These are phyloP conservation scores for Crithidia fasciculata DNA, from an alignment of 208 protist genomes.

Conservation along the genomic window DNA sequence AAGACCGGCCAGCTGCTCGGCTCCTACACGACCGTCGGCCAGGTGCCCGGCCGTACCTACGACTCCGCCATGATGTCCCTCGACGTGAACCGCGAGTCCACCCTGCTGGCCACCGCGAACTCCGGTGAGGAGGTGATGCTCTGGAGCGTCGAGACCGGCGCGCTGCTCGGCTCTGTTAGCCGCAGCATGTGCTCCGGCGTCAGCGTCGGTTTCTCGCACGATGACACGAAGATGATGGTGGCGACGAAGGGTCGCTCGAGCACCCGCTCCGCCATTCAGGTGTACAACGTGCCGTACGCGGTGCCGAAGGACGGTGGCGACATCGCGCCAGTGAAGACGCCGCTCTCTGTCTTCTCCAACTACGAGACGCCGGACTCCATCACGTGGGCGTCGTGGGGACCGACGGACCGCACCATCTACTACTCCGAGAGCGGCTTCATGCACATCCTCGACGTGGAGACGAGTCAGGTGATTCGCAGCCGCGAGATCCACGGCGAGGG, in stretches of 20 bases:
- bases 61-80: conserved; percentile 92
- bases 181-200: conserved; percentile 71
- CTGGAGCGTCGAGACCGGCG: conserved; percentile 94
- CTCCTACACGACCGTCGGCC: conserved; percentile 93
- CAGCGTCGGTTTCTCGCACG: conserved; percentile 87
- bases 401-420: conserved; percentile 96
- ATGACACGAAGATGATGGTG: conserved; percentile 91
- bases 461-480: conserved; percentile 75
- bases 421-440: conserved; percentile 94
- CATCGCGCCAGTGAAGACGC: conserved; percentile 63
- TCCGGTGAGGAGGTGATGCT: conserved; percentile 79
- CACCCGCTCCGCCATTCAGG: conserved; percentile 80
- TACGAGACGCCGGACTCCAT: conserved; percentile 74
- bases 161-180: conserved; percentile 74
- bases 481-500: conserved; percentile 66
- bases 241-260: conserved; percentile 90
- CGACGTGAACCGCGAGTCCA: conserved; percentile 93
- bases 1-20: conserved; percentile 95
- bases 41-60: conserved; percentile 44
- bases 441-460: conserved; percentile 93
- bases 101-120: conserved; percentile 82
- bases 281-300: conserved; percentile 90
- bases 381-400: conserved; percentile 95
- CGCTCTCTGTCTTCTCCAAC: conserved; percentile 66
- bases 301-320: conserved; percentile 58